Percentiles rank a stretch among this genome's conserved stretches.
Conservation (phyloP, 2,329 filamentous ascomycete genomes). For the Colletotrichum liriopes region DNA sequence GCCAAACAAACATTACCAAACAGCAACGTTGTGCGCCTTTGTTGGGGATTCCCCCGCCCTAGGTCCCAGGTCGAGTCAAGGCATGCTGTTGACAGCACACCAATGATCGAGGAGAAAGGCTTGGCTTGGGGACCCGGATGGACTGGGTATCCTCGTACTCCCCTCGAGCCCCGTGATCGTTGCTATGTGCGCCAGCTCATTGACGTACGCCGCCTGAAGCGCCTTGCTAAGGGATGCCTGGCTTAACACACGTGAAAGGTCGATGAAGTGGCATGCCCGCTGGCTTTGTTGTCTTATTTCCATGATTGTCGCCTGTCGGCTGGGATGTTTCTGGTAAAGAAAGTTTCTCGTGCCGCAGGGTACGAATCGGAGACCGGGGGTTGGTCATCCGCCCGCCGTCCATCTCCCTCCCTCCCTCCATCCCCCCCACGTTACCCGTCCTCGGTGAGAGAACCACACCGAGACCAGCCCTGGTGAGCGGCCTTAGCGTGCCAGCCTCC, state of each 20-base stretch:
- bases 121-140: slow-evolving; percentile 41
- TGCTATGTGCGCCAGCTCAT: slow-evolving; percentile 71
- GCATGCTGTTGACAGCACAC: slow-evolving; percentile 30
- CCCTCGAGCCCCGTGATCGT: slow-evolving; percentile 29
- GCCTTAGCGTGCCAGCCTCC: slow-evolving; percentile 8
- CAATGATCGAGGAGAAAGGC: slow-evolving; percentile 1
- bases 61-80: slow-evolving; percentile 31
- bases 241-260: slow-evolving; percentile 23
- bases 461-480: slow-evolving; percentile 4
- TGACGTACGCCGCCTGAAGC: slow-evolving; percentile 82
- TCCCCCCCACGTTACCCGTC: background rate
- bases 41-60: slow-evolving; percentile 10
- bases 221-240: slow-evolving; percentile 63
- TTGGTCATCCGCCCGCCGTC: slow-evolving; percentile 29
- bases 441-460: slow-evolving; percentile 24
- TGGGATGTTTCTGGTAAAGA: slow-evolving; percentile 16
- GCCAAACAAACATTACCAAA: slow-evolving; percentile 1
- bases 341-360: slow-evolving; percentile 20
- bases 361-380: slow-evolving; percentile 30
- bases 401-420: background rate
- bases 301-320: slow-evolving; percentile 8
- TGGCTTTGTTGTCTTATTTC: slow-evolving; percentile 11
- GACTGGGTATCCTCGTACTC: slow-evolving; percentile 27
- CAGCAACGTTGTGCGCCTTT: slow-evolving; percentile 15
- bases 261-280: background rate